phyloP scores from a whole-genome alignment of 352 stramenopile species.

The Blastocystis sp. region DNA sequence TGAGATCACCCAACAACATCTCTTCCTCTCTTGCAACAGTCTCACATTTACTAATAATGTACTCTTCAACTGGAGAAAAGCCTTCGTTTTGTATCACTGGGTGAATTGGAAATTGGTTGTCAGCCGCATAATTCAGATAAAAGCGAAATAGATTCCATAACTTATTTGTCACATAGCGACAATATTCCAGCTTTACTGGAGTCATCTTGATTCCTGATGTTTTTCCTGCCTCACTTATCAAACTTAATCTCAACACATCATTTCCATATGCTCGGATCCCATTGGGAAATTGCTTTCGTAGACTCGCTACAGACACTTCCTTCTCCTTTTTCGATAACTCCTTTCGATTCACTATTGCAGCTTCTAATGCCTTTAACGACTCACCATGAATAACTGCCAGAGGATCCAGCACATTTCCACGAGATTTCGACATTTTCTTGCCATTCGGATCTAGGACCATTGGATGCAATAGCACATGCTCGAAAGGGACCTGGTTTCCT shows the following conservation, averaged over 20 bases:
- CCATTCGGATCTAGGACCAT: conserved; percentile 95
- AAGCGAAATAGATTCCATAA: conserved; percentile 98
- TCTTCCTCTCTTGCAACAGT: background rate
- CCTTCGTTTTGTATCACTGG: conserved; percentile 71
- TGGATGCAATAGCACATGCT: conserved; percentile 92
- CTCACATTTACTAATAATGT: conserved; percentile 33
- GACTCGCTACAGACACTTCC: background rate
- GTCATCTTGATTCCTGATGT: conserved; percentile 83
- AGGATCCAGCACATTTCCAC: conserved; percentile 96
- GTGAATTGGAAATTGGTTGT: conserved; percentile 77
- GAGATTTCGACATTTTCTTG: conserved; percentile 99
- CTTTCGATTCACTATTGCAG: background rate
- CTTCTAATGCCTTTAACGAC: conserved; percentile 25
- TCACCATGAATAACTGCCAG: conserved; percentile 81
- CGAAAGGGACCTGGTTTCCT: conserved; percentile 91
- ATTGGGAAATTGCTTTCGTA: conserved; percentile 68
- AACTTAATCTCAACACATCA: conserved; percentile 79
- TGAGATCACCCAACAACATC: background rate
- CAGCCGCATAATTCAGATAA: conserved; percentile 25
- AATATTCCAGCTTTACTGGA: conserved; percentile 87
- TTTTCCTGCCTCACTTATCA: conserved; percentile 73
- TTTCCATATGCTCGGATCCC: conserved; percentile 75
- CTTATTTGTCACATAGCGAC: conserved; percentile 98
- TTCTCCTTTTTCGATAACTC: conserved; percentile 64
- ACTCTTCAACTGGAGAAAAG: background rate